Evolutionary conservation across 2,329 filamentous ascomycete species (phyloP).

Genomic region (Diplodia sapinea): DNA sequence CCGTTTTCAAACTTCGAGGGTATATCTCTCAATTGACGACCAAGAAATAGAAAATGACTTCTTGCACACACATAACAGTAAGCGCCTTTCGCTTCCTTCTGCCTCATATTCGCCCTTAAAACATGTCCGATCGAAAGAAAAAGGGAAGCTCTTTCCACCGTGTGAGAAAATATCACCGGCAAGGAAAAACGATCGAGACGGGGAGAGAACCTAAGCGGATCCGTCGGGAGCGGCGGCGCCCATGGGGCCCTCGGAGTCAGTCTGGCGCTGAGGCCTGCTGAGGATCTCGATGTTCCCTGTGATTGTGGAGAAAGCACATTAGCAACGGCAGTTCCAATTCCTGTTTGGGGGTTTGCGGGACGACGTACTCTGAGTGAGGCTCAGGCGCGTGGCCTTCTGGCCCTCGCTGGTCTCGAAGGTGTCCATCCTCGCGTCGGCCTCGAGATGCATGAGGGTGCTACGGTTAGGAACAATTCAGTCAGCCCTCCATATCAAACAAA

Average conservation of each 20-base stretch:
- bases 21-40: not conserved
- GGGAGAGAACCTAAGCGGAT: not conserved
- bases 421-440: conserved; percentile 77
- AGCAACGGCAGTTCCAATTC: not conserved
- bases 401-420: conserved; percentile 73
- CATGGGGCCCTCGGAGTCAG: not conserved
- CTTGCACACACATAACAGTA: not conserved
- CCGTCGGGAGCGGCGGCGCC: not conserved
- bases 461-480: not conserved
- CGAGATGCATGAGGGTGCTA: conserved; percentile 80
- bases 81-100: not conserved
- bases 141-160: conserved; percentile 1
- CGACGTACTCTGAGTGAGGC: conserved; percentile 78
- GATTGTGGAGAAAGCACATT: not conserved
- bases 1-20: not conserved
- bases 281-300: conserved; percentile 58
- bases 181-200: not conserved
- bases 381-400: conserved; percentile 68
- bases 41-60: not conserved
- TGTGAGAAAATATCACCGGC: not conserved
- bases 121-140: not conserved
- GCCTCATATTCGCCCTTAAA: not conserved
- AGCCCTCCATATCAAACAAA: not conserved
- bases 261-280: conserved; percentile 41
- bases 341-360: not conserved